Base-by-base conservation (phyloP, 805 yeast genomes). In the Kluyveromyces siamensis region DNA sequence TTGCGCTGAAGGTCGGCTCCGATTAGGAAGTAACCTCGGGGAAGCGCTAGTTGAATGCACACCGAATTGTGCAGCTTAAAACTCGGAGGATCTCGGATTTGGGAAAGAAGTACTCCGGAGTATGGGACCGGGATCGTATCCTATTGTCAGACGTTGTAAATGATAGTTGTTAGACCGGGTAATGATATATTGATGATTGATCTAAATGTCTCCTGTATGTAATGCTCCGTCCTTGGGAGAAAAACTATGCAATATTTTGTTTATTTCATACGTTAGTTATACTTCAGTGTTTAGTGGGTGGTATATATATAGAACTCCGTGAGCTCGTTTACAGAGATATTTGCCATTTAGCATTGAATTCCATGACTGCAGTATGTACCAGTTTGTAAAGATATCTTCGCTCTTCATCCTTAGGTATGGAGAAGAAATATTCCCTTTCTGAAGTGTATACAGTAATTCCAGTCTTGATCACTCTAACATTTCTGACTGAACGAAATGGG, bases 331-430 rank as follows among this genome's bases (percentile, higher is more conserved):
- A 71, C 48, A 66, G 56, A 27, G 63, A 52, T 14, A 80, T 81
- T 58, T 79, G 83, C 55, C 85, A 81, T 47, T 71, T 75, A 66
- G 81, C 81, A 60, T 90, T 91, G 68, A 74, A 89, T 58, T 83
- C 87, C 19, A 74, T 77, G 16, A 88, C 98, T 1, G 96, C 96
- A 51, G 83, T 68, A 3, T 82, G 84, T 56, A 93, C 85, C 59
- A 77, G 77, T 53, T 72, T 75, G 71, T 88, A 89, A 48, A 91
- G 66, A 60, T 78, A 81, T 50, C 72, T 72, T 53, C 90, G 73
- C 50, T 83, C 81, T 9, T 74, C 67, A 18, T 72, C 70, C 47
- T 87, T 93, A 0, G 86, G 80, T 40, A 91, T 73, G 1, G 96
- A 96, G 43, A 91, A 79, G 61, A 91, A 91, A 35, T 83, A 81